These are phyloP conservation scores for Neurospora sp. DNA, from an alignment of 495 filamentous ascomycete species.

Conservation along the genomic window DNA sequence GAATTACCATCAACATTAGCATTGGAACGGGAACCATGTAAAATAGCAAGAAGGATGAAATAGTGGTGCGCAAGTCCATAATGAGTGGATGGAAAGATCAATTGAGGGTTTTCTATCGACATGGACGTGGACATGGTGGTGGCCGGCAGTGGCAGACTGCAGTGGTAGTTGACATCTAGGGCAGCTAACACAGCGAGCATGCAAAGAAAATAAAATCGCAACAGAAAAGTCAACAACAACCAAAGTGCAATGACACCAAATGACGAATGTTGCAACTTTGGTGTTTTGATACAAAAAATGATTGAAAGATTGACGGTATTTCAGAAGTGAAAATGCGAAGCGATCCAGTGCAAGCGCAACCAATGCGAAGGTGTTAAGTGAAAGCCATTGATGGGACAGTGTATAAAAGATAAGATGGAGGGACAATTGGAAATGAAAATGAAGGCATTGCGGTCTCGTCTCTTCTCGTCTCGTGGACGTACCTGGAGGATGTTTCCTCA, in stretches of 20 bases:
- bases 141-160: not conserved
- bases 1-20: slow-evolving; percentile 16
- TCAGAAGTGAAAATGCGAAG: not conserved
- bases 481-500: slow-evolving; percentile 17
- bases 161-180: not conserved
- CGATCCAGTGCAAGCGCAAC: not conserved
- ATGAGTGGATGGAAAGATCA: not conserved
- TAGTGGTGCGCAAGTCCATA: not conserved
- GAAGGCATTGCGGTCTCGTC: not conserved
- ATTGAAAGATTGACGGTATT: not conserved
- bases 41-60: not conserved
- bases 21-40: not conserved
- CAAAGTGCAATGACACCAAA: not conserved
- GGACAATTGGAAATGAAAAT: not conserved
- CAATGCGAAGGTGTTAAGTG: not conserved
- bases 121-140: not conserved
- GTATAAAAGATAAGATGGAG: not conserved
- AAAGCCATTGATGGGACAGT: not conserved
- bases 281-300: not conserved
- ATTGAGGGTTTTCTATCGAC: not conserved
- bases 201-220: not conserved
- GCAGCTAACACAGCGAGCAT: not conserved
- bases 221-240: not conserved
- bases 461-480: slow-evolving; percentile 10
- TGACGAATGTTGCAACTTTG: not conserved